Base-by-base conservation (phyloP, 2,329 filamentous ascomycete genomes). In the Hawksworthiomyces lignivorus region DNA sequence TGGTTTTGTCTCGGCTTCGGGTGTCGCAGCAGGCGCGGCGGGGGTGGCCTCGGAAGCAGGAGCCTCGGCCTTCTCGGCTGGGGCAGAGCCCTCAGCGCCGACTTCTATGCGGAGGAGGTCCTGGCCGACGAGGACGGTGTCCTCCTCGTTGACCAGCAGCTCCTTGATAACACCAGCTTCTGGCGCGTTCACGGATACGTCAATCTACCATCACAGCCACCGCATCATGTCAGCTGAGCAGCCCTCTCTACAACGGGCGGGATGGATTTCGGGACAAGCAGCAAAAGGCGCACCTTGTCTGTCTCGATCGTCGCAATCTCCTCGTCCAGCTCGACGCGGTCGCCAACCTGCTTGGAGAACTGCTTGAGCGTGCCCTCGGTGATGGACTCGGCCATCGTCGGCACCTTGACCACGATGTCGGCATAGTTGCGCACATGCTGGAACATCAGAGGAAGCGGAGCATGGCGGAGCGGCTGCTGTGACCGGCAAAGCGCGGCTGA, bases 221-320 rank as follows among this genome's bases (percentile, higher is more conserved):
- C 12, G 22, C 4, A 11, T 8, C 7, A 14, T 9, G 22, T 19
- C 24, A 17, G 12, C 18, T 8, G 30, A n/a, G n/a, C n/a, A n/a
- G n/a, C n/a, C n/a, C n/a, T n/a, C n/a, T n/a, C n/a, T n/a, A n/a
- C n/a, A n/a, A n/a, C n/a, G n/a, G n/a, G n/a, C n/a, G n/a, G n/a
- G n/a, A n/a, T n/a, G n/a, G n/a, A n/a, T n/a, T n/a, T n/a, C n/a
- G n/a, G 12, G 24, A 31, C 30, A 21, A 21, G 12, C 17, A 35
- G 14, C 21, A 9, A 22, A 20, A 18, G 15, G 43, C 62, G 49
- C 69, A 87, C 87, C 81, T 98, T 98, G 75, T 98, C 92, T 12
- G 92, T 98, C 68, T 98, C 92, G 58, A 98, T 98, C 37, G 90
- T 96, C 24, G 92, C 92, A 62, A 98, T 90, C 64, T 98, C 92